A percentile compares a stretch with the other conserved stretches of the same genome.
Conservation (phyloP, 148 eudicot species). For the Vaccinium darrowii region DNA sequence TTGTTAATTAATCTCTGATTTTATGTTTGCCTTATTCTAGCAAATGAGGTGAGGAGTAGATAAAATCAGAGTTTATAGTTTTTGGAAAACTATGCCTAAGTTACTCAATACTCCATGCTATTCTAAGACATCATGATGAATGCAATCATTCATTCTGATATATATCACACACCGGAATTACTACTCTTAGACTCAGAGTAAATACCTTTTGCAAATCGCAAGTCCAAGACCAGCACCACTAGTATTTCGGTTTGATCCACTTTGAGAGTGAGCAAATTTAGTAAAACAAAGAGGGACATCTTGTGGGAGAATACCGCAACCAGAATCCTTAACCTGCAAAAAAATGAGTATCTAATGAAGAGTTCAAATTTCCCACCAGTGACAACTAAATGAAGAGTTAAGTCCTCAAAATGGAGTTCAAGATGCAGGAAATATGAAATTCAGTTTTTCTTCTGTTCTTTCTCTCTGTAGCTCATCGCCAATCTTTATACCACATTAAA, state of each 20-base stretch:
- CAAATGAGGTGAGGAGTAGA: too few relatives aligned
- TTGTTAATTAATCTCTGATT: too few relatives aligned
- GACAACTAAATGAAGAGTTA: neutral
- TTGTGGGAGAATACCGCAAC: slow-evolving; percentile 74
- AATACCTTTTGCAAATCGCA: slow-evolving; percentile 87
- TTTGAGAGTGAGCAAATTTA: slow-evolving; percentile 55
- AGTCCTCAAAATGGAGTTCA: neutral
- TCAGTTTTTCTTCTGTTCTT: neutral
- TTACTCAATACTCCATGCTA: neutral
- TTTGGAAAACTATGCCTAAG: too few relatives aligned
- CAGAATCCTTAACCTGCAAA: slow-evolving; percentile 86
- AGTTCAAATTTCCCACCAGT: neutral
- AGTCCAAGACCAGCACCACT: slow-evolving; percentile 79
- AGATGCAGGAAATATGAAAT: neutral
- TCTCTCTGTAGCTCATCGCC: neutral
- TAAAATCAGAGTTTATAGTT: too few relatives aligned
- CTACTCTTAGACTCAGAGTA: neutral
- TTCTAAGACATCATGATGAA: neutral
- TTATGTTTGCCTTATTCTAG: too few relatives aligned
- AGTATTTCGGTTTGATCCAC: slow-evolving; percentile 35
- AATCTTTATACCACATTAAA: neutral
- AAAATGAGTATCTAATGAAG: neutral
- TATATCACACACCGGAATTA: neutral
- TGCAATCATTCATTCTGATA: neutral
- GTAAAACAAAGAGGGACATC: slow-evolving; percentile 69